Evolutionary conservation across 164 flowering plant genomes (phyloP), one percentile per base, ranked within the genome.

Genomic region (Kingdonia uniflora): DNA sequence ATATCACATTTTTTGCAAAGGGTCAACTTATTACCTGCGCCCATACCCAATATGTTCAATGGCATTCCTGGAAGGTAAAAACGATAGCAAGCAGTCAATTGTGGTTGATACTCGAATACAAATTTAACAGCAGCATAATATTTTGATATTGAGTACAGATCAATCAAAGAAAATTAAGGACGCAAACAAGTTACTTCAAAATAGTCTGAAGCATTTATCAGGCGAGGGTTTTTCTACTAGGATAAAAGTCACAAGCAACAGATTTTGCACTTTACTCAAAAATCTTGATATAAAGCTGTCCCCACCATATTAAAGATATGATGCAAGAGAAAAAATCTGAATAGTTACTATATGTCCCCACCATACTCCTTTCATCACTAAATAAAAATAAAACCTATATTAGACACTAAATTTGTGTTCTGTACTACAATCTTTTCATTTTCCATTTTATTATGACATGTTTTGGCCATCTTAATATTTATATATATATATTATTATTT

Each of bases 31-130:
- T 4, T 29, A 86, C 95, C 97, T 68, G 73, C 83, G 24, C 97
- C 97, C 35, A 86, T 68, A 24, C 97, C 97, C 63, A 84, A 55
- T 48, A 79, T 6, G 56, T 76, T 73, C 69, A 86, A 56, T 23
- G 97, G 88, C 74, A 76, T 60, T 13, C 97, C 97, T 86, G 88
- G 12, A 14, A 37, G 65, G 46, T 3, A 19, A 21, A 14, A 53
- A 41, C n/a, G n/a, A n/a, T 19, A 40, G 41, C 19, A 41, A 51
- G 8, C 35, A 0, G 6, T 14, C 12, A 26, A 7, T 21, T 21
- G 24, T 12, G 17, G 21, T 46, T 46, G 21, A 21, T 16, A 19
- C 50, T 19, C 14, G 2, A 46, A 46, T 19, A 13, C 40, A 37
- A 37, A 37, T 37, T 37, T 7, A 7, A 37, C 7, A 37, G 40